A percentile compares a stretch with the other conserved stretches of the same genome.
phyloP scores from a whole-genome alignment of 2,329 filamentous ascomycete species.

The Penicillium corylophilum region DNA sequence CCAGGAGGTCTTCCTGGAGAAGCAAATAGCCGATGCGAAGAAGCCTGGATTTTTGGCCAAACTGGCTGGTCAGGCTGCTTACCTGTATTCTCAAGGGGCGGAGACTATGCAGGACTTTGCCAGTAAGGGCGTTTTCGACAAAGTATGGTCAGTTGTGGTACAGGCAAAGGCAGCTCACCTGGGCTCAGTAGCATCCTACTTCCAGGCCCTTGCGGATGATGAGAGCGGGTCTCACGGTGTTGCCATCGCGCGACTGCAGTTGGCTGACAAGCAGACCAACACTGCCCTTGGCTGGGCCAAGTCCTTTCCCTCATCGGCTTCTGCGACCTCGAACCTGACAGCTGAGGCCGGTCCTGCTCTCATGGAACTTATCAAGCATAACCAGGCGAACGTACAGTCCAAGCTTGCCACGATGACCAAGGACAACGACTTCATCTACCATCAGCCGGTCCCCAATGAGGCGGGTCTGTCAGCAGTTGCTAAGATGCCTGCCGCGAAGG shows the following conservation, averaged over 20 bases:
- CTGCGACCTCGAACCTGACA: constrained; percentile 77
- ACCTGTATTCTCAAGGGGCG: constrained; percentile 80
- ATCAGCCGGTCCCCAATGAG: constrained; percentile 85
- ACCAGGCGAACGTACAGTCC: constrained; percentile 76
- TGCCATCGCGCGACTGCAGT: constrained; percentile 77
- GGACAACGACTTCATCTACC: constrained; percentile 98
- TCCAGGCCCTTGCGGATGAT: constrained; percentile 86
- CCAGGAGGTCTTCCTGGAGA: constrained; percentile 96
- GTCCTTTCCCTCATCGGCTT: constrained; percentile 75
- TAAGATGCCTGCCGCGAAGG: constrained; percentile 92
- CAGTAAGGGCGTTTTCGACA: constrained; percentile 86
- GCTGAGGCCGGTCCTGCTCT: constrained; percentile 74
- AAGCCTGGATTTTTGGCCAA: constrained; percentile 91
- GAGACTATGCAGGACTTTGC: constrained; percentile 94
- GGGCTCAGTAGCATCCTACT: constrained; percentile 85
- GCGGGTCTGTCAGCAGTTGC: constrained; percentile 77
- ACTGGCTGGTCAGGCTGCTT: constrained; percentile 84
- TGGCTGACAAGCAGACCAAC: constrained; percentile 74
- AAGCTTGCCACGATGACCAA: constrained; percentile 74
- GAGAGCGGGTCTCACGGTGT: constrained; percentile 84
- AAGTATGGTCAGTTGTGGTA: constrained; percentile 77
- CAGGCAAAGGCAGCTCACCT: constrained; percentile 76
- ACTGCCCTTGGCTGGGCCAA: constrained; percentile 75
- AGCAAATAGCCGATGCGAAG: constrained; percentile 88
- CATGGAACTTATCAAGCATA: constrained; percentile 79